Evolutionary conservation across 2,329 filamentous ascomycete species (phyloP).

Genomic region (Xylariaceae sp.): DNA sequence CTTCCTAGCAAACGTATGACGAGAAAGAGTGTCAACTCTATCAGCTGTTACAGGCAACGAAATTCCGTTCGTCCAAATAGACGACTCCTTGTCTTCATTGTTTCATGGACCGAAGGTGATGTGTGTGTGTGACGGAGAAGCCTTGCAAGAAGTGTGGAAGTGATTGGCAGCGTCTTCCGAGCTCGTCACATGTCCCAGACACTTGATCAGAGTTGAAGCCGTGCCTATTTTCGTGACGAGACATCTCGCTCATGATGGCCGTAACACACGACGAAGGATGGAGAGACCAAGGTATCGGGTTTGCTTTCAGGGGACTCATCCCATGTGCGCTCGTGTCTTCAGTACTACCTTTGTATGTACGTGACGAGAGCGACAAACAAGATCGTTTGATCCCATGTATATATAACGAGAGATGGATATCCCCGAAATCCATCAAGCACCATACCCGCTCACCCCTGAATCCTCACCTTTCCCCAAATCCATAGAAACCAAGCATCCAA

Average conservation of each 20-base stretch:
- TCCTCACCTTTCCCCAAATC: background rate
- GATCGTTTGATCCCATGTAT: background rate
- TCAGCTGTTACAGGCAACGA: background rate
- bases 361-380: background rate
- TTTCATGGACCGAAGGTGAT: too few species aligned
- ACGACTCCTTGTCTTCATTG: too few species aligned
- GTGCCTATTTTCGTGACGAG: slow-evolving; percentile 4
- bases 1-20: background rate
- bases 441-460: background rate
- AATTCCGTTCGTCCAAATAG: background rate
- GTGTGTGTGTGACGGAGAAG: too few species aligned
- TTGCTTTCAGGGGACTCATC: background rate
- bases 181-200: slow-evolving; percentile 6
- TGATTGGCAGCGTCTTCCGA: background rate
- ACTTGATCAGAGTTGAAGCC: background rate
- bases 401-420: background rate
- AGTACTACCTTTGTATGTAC: background rate
- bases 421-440: background rate
- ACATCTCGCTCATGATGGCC: background rate
- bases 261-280: background rate
- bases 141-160: background rate
- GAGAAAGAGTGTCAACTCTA: background rate
- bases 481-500: slow-evolving; percentile 12
- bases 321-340: background rate
- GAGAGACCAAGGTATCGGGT: background rate